Evolutionary conservation across 2,329 filamentous ascomycete genomes (phyloP), one percentile per base, ranked within the genome.

Genomic region (Leptodontidium sp.): DNA sequence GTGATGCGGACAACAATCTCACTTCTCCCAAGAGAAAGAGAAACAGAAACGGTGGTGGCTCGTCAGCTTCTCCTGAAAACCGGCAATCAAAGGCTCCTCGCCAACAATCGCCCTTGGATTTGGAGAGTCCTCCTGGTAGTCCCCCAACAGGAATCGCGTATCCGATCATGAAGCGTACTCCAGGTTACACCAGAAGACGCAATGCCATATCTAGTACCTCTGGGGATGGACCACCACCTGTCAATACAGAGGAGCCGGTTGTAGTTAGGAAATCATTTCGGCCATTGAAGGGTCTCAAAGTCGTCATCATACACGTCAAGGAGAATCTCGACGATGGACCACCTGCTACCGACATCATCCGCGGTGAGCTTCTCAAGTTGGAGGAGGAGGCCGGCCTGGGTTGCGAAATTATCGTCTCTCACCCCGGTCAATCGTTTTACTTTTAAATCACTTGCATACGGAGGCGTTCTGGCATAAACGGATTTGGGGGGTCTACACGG

Each of bases 231-330:
- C 8, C 32, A 40, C n/a, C 9, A 58, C 17, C 55, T 24, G n/a
- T 17, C n/a, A 40, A 24, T 17, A 38, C 29, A 58, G n/a, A 15
- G 1, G 55, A 58, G 17, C 40, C 24, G n/a, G 32, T 29, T 40
- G 55, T 9, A 7, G 32, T 40, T 2, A 58, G 24, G 35, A 40
- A 11, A 12, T 17, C 26, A 14, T 43, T 35, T 8, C 21, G 32
- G 5, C 73, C 74, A 7, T 83, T 99, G 4, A 83, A 85, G 64
- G 94, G 93, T 0, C 78, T 98, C 35, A 91, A 89, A 71, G 84
- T 99, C 1, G 90, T 98, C 61, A 88, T 98, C 66, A 98, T 98
- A 47, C 96, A 99, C 78, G 88, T 98, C 76, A 99, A 99, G 79
- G 95, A 98, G 72, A 91, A 87, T 26, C 82, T 98, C 66, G 83